A percentile compares a stretch with the other conserved stretches of the same genome.
phyloP scores from a whole-genome alignment of 2,329 filamentous ascomycete species.

The Xylariomycetidae sp. region DNA sequence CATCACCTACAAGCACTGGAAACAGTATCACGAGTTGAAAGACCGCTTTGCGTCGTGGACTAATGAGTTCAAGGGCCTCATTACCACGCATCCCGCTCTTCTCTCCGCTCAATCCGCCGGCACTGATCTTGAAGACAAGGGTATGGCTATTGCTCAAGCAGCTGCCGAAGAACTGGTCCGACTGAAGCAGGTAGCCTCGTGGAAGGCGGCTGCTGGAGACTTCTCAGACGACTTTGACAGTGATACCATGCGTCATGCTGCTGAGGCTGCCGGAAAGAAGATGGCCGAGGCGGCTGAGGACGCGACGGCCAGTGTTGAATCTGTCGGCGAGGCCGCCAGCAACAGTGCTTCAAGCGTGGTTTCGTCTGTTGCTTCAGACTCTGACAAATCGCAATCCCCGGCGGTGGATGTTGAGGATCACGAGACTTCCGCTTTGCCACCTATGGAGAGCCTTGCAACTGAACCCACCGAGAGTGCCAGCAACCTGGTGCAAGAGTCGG shows the following conservation, averaged over 20 bases:
- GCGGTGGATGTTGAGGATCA: too few relatives aligned
- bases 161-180: constrained; percentile 74
- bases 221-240: constrained; percentile 72
- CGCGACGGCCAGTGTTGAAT: constrained; percentile 7
- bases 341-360: constrained; percentile 20
- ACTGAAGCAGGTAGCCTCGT: constrained; percentile 76
- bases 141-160: constrained; percentile 72
- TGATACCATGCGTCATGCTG: constrained; percentile 54
- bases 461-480: constrained; percentile 18
- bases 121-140: constrained; percentile 66
- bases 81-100: constrained; percentile 67
- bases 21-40: constrained; percentile 86
- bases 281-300: constrained; percentile 19
- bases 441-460: constrained; percentile 15
- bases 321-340: constrained; percentile 26
- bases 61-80: constrained; percentile 69
- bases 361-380: constrained; percentile 14
- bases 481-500: constrained; percentile 12
- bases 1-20: constrained; percentile 95
- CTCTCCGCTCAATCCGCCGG: constrained; percentile 60
- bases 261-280: constrained; percentile 35
- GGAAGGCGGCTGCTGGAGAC: constrained; percentile 75
- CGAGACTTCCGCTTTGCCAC: constrained; percentile 17
- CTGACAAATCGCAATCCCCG: constrained; percentile 8
- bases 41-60: constrained; percentile 80